Percentiles rank a stretch among this genome's conserved stretches.
phyloP scores from a whole-genome alignment of 768 basidiomycete species.

The Mycena capillaripes region DNA sequence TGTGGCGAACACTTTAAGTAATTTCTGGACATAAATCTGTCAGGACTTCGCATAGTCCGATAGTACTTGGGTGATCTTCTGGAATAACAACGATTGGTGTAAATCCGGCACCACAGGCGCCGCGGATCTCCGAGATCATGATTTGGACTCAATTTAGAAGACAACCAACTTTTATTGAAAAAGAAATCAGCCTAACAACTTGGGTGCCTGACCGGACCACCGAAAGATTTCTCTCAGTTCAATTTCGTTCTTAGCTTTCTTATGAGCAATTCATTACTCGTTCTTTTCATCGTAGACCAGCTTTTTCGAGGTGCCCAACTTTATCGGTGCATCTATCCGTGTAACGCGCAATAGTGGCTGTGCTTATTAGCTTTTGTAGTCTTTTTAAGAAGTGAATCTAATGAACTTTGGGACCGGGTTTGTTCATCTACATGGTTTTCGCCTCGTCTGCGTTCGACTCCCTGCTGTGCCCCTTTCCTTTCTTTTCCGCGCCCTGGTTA shows the following conservation, averaged over 20 bases:
- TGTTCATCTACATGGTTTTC: slow-evolving; percentile 10
- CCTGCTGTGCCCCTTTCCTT: slow-evolving; percentile 6
- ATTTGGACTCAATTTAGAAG: slow-evolving; percentile 8
- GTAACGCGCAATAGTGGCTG: slow-evolving; percentile 4
- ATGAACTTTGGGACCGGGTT: slow-evolving; percentile 6
- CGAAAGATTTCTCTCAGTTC: slow-evolving; percentile 5
- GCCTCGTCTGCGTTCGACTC: slow-evolving; percentile 6
- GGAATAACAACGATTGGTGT: background rate
- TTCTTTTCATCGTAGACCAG: slow-evolving; percentile 9
- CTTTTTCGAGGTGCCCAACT: slow-evolving; percentile 9
- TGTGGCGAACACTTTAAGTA: slow-evolving; percentile 1
- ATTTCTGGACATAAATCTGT: slow-evolving; percentile 2
- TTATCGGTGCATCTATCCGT: slow-evolving; percentile 3
- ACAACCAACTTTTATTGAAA: slow-evolving; percentile 3
- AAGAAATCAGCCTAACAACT: slow-evolving; percentile 4
- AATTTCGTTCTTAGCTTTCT: slow-evolving; percentile 9
- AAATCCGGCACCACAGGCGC: slow-evolving; percentile 5
- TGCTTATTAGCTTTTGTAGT: slow-evolving; percentile 10
- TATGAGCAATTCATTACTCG: slow-evolving; percentile 3
- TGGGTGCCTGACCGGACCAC: slow-evolving; percentile 4
- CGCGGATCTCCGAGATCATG: background rate
- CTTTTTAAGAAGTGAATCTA: slow-evolving; percentile 7
- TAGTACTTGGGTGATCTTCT: slow-evolving; percentile 1
- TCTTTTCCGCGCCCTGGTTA: slow-evolving; percentile 5
- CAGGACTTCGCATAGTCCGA: slow-evolving; percentile 3